Base-by-base conservation (phyloP, 1,139 yeast genomes). In the Yamadazyma buinensis region DNA sequence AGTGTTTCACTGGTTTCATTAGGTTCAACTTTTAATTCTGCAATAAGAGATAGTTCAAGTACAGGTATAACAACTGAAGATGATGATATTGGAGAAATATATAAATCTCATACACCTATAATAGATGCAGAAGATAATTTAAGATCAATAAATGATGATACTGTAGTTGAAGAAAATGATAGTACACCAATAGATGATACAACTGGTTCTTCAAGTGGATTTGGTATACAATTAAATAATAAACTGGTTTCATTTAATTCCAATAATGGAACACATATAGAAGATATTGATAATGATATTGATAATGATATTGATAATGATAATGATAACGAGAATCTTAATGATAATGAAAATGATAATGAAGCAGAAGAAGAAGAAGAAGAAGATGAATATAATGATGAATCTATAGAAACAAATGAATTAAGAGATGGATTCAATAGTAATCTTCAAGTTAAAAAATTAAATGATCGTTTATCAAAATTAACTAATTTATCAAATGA, bases 21-120 rank as follows among this genome's bases (percentile, higher is more conserved):
- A 9, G 38, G 27, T 15, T 32, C 41, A 9, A 35, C 34, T 23
- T 25, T 20, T 24, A 26, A 26, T 15, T 37, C 41, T 10, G 33
- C 33, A 22, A 13, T 32, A 2, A 37, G 44, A n/a, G 46, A 45
- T 19, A 32, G 34, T 9, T 32, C 41, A 3, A 40, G 44, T 28
- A 35, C 44, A 10, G 44, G 40, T n/a, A 26, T 38, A 5, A 41
- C 46, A 3, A 36, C 42, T 1, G 42, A 38, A 10, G 47, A 44
- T 24, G 39, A 38, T 7, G 26, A 14, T 20, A 22, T 13, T n/a
- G 7, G 19, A 5, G 7, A 5, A 17, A 17, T 17, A 5, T 7
- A 17, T 5, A 12, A 6, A n/a, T 30, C 15, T 22, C 10, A 12
- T 8, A 23, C 23, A n/a, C 18, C 23, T 4, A 11, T 23, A 7